Base-by-base conservation (phyloP, 202 grass and related monocot genomes). In the Miscanthus sacchariflorus region DNA sequence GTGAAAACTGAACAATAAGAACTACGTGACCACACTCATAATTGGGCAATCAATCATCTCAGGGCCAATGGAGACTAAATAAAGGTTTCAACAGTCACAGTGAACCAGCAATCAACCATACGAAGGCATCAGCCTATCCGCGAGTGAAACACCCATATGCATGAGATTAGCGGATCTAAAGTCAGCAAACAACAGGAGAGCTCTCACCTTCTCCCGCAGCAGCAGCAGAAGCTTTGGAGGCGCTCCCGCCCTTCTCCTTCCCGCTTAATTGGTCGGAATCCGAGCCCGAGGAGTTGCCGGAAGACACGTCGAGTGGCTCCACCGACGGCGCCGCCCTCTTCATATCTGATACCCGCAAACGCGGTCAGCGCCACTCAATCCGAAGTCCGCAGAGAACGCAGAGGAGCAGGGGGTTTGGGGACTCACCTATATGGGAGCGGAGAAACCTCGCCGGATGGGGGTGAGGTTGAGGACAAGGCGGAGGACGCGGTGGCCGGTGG, bases 311-410 rank as follows among this genome's bases (percentile, higher is more conserved):
- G 35, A 70, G 14, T 5, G 86, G 81, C 19, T 93, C 85, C 75
- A 81, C 86, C 75, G 67, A 84, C 70, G 87, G 87, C 50, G 87
- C 91, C 66, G 95, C 83, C 89, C 93, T 92, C 88, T 98, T 95
- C 95, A 98, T 98, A 78, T 77, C 86, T 84, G 64, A 65, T 58
- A 36, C 74, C 63, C 40, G 33, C 74, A 35, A 39, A 76, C 11
- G 38, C 49, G 15, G 56, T 86, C 45, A 86, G 83, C 5, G 36
- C 0, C 72, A 73, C 43, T 7, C 38, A 25, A 18, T 74, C 2
- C 19, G 25, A 8, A 17, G 76, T 18, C 38, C 9, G 7, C 25
- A 1, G 61, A 63, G 35, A 12, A 27, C 0, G 7, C 9, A 68
- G 12, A 68, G 42, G 15, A 48, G 12, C 7, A 2, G 63, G 27